phyloP scores from a whole-genome alignment of 768 basidiomycete species.

The Mycena rebaudengoi region DNA sequence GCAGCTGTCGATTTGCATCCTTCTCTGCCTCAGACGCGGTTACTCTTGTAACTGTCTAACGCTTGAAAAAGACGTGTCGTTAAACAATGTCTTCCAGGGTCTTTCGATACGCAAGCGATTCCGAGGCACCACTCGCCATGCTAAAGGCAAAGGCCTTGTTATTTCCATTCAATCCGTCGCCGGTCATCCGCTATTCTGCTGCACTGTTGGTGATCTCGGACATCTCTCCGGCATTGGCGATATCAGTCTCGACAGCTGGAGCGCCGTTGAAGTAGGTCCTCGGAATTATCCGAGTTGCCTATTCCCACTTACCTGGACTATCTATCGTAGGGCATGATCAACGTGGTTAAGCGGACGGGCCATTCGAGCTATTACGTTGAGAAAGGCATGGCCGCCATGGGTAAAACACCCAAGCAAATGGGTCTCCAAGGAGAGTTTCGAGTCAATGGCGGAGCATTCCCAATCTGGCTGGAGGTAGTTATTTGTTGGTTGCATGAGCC shows the following conservation, averaged over 20 bases:
- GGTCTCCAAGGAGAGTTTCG: conserved; percentile 71
- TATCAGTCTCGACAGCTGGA: conserved; percentile 84
- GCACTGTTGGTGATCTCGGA: conserved; percentile 85
- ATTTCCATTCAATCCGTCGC: conserved; percentile 83
- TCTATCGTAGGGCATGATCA: conserved; percentile 76
- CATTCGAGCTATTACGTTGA: conserved; percentile 90
- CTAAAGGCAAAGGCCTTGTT: conserved; percentile 82
- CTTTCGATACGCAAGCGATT: conserved; percentile 88
- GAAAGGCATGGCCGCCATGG: conserved; percentile 86
- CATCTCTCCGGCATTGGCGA: conserved; percentile 72
- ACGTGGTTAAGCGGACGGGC: conserved; percentile 80
- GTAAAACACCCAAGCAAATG: conserved; percentile 77
- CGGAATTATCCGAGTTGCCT: no score
- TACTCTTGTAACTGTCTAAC: no score
- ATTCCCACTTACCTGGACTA: not conserved
- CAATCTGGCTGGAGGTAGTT: conserved; percentile 82
- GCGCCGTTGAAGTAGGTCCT: conserved; percentile 20
- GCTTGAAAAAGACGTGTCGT: no score
- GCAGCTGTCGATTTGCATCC: conserved; percentile 71
- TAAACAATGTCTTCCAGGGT: no score
- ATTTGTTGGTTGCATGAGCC: conserved; percentile 1
- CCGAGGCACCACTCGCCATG: conserved; percentile 72
- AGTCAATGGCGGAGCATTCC: conserved; percentile 87
- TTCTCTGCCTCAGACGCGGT: conserved; percentile 84
- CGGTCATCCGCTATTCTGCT: conserved; percentile 82